Conservation (phyloP, 176 grass and related monocot genomes). For the Thalia dealbata region DNA sequence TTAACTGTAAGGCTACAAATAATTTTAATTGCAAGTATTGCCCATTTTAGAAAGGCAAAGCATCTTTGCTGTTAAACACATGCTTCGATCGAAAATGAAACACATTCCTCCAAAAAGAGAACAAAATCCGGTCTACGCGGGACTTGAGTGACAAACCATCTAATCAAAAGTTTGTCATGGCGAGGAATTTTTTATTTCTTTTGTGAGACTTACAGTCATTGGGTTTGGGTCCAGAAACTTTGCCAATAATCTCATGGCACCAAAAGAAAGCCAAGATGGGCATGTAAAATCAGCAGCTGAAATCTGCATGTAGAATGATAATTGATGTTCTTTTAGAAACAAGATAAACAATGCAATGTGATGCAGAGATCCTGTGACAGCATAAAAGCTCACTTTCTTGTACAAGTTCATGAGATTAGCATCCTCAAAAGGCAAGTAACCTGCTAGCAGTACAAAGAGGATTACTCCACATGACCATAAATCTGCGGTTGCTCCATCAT, state of each 20-base stretch:
- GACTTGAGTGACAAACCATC: too few relatives aligned
- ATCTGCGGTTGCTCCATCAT: conserved; percentile 88
- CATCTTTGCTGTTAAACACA: too few relatives aligned
- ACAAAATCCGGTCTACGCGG: too few relatives aligned
- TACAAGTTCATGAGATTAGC: conserved; percentile 77
- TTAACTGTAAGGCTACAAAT: background rate
- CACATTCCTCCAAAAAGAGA: too few relatives aligned
- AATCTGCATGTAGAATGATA: conserved; percentile 41
- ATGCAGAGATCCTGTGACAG: conserved; percentile 13
- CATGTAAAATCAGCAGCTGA: conserved; percentile 68
- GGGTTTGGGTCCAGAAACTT: conserved; percentile 87
- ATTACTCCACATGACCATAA: conserved; percentile 98
- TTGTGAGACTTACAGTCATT: conserved; percentile 46
- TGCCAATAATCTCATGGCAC: conserved; percentile 70
- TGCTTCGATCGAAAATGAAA: too few relatives aligned
- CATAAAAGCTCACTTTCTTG: conserved; percentile 54
- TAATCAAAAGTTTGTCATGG: background rate
- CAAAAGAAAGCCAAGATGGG: conserved; percentile 78
- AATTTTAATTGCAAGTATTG: too few relatives aligned
- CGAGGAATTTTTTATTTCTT: background rate
- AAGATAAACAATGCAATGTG: conserved; percentile 3
- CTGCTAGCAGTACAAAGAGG: conserved; percentile 79
- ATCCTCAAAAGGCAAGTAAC: conserved; percentile 96
- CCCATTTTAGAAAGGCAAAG: too few relatives aligned
- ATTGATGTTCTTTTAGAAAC: background rate